phyloP scores from a whole-genome alignment of 1,284 basidiomycete species.

The Hypsizygus ulmarius region DNA sequence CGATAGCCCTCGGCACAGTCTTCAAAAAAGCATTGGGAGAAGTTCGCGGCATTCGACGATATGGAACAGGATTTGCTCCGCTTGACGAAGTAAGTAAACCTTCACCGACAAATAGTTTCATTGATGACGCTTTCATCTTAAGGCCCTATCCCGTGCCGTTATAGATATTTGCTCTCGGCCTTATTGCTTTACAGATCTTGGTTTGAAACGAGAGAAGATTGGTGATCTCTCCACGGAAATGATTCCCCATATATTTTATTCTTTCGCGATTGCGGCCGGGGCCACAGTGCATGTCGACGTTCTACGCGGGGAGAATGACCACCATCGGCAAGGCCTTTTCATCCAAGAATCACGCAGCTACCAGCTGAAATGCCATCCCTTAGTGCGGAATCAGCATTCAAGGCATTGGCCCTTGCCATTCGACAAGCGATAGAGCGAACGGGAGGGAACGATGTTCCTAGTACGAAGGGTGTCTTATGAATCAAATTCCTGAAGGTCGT shows the following conservation, averaged over 20 bases:
- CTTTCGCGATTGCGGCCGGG: constrained; percentile 90
- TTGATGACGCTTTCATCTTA: constrained; percentile 9
- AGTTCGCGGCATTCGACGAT: constrained; percentile 91
- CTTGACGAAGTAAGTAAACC: constrained; percentile 78
- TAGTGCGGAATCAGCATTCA: constrained; percentile 96
- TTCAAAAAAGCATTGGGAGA: constrained; percentile 97
- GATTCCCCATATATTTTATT: constrained; percentile 94
- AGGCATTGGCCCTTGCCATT: constrained; percentile 94
- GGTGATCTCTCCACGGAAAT: constrained; percentile 97
- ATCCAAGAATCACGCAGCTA: not conserved
- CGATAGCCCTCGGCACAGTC: constrained; percentile 88
- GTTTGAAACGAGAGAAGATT: constrained; percentile 92
- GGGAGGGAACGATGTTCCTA: constrained; percentile 90
- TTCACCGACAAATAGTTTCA: constrained; percentile 5
- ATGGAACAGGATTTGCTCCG: constrained; percentile 96
- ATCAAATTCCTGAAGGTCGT: no score
- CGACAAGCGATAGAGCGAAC: constrained; percentile 90
- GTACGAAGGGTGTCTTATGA: constrained; percentile 90
- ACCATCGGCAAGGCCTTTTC: constrained; percentile 77
- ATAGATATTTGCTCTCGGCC: constrained; percentile 98
- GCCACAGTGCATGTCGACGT: constrained; percentile 93
- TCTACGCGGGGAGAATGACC: constrained; percentile 94
- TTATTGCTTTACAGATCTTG: constrained; percentile 91
- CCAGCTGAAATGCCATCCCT: constrained; percentile 10
- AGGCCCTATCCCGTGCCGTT: constrained; percentile 93